Evolutionary conservation across 2,329 filamentous ascomycete species (phyloP).

Genomic region (Stagonosporopsis vannaccii): DNA sequence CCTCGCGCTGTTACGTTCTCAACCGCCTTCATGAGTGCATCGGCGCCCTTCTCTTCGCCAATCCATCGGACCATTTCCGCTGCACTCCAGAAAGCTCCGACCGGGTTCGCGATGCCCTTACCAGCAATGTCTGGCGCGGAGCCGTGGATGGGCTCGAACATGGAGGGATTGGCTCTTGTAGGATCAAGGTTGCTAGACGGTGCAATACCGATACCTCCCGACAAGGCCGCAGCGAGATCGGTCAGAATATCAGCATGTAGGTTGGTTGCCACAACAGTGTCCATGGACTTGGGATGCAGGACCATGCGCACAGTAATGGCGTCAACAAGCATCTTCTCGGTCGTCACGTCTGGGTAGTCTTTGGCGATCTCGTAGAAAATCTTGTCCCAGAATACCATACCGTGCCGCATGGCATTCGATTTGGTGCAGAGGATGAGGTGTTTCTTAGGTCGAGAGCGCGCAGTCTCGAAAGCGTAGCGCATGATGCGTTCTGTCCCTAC

Average conservation of each 20-base stretch:
- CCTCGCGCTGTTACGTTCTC: constrained; percentile 66
- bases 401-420: constrained; percentile 58
- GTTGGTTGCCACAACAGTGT: constrained; percentile 59
- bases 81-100: constrained; percentile 73
- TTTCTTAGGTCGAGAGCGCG: constrained; percentile 52
- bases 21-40: constrained; percentile 64
- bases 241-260: constrained; percentile 69
- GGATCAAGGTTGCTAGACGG: constrained; percentile 73
- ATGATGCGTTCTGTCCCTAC: constrained; percentile 57
- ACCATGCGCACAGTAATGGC: constrained; percentile 60
- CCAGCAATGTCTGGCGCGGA: constrained; percentile 71
- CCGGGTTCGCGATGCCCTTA: constrained; percentile 67
- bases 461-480: constrained; percentile 58
- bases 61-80: constrained; percentile 73
- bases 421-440: constrained; percentile 61
- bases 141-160: constrained; percentile 71
- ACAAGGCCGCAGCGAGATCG: constrained; percentile 70
- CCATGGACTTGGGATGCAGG: constrained; percentile 53
- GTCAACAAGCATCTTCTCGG: constrained; percentile 60
- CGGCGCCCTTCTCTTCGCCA: constrained; percentile 65
- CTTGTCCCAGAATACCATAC: constrained; percentile 59
- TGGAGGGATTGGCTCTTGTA: constrained; percentile 62
- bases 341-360: constrained; percentile 55
- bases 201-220: constrained; percentile 72
- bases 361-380: constrained; percentile 56